Evolutionary conservation across 805 yeast species (phyloP), one percentile per base, ranked within the genome.

Genomic region (Wickerhamiella brachini): DNA sequence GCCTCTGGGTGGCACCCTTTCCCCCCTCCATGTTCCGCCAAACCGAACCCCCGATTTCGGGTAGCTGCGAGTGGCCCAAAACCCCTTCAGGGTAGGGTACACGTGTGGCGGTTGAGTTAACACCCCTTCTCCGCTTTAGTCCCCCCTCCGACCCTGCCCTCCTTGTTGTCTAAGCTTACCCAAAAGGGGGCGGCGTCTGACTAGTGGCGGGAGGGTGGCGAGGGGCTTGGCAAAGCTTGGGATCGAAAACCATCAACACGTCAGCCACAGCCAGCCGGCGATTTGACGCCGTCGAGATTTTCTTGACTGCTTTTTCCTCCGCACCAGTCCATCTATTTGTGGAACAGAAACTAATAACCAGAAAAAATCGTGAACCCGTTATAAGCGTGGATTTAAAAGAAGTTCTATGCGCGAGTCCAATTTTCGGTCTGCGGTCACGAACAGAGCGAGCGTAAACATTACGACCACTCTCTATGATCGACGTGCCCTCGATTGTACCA

Each of bases 371-470:
- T 29, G 34, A 29, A 29, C 34, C 34, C 12, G 26, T 12, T 5
- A 4, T 9, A 29, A 29, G 34, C 34, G 34, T 29, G 34, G 34
- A 29, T 29, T 29, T 29, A 29, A 29, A 29, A 29, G 15, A 17
- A 37, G 41, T 37, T 37, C 41, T 37, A 89, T 88, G 98, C 80
- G 97, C 67, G 95, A 88, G 61, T 79, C 95, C 38, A 88, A 88
- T 68, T 84, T 83, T 69, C 79, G 83, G 62, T 81, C 89, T 21
- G 77, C 87, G 48, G 67, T 81, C 48, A 76, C 80, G 51, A 93
- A 90, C 70, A 77, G 83, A 64, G 97, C 98, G 3, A 88, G 95
- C n/a, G 86, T 89, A 26, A 80, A 89, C 24, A 87, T 90, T 54
- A 83, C 95, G 7, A 79, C 95, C 24, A 80, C 90, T 20, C 77